Evolutionary conservation across 345 rosid genomes (phyloP), one percentile per base, ranked within the genome.

Genomic region (Populus simonii): DNA sequence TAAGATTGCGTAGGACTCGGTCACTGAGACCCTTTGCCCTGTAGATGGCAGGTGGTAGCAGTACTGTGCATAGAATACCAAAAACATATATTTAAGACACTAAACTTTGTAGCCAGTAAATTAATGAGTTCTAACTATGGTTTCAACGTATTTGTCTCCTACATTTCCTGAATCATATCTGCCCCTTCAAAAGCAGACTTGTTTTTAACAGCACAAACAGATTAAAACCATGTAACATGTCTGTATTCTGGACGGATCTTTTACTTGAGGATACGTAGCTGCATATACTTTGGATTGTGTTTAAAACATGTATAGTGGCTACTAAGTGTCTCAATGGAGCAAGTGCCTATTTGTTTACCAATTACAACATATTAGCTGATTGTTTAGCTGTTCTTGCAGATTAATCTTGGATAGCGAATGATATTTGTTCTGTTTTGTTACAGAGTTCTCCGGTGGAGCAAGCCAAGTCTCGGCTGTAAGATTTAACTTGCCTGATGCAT

Each of bases 391-490:
- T 53, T 5, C 49, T 47, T n/a, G 75, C 16, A 27, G 27, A 47
- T 41, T 31, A 11, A 45, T 11, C 6, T 23, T 33, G 47, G 45
- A 41, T 41, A 41, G 45, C 45, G 13, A 41, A 41, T 41, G 18
- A 25, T 9, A 23, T 25, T 63, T 74, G 17, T 12, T 47, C 51
- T 27, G 49, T 69, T 81, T 11, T 68, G n/a, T 79, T 78, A 81
- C 96, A 93, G 98, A 89, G 97, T 79, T 82, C 90, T 67, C 92
- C 88, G 4, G 70, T 70, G 39, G 79, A 41, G 5, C 79, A 79
- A 55, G 81, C 79, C 16, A 79, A 67, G 75, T 67, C 87, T 61
- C 87, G 87, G 65, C 20, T 84, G 83, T 84, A 41, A 74, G 85
- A 73, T 45, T 27, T 3, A 15, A 45, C 63, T 3, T 3, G 63